These are phyloP conservation scores for Oryza rufipogon DNA, from an alignment of 176 grass and related monocot species.

Conservation along the genomic window DNA sequence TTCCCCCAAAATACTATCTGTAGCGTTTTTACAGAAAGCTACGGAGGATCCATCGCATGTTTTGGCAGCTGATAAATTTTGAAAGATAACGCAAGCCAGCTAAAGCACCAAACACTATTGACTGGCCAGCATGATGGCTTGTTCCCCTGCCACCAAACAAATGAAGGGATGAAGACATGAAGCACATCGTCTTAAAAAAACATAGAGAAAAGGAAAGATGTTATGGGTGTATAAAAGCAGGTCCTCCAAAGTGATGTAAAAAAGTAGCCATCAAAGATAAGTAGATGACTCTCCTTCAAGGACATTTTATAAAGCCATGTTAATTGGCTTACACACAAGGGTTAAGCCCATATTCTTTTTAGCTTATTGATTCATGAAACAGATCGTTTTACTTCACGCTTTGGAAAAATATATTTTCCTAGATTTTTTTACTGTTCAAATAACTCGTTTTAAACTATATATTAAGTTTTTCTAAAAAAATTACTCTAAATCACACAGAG, in stretches of 20 bases:
- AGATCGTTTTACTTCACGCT: too few relatives aligned
- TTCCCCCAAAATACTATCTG: too few relatives aligned
- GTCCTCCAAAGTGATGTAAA: not conserved
- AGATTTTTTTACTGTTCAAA: too few relatives aligned
- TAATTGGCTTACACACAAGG: too few relatives aligned
- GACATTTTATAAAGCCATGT: too few relatives aligned
- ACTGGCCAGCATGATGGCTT: too few relatives aligned
- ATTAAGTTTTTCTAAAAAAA: too few relatives aligned
- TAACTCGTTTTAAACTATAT: too few relatives aligned
- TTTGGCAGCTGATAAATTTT: slow-evolving; percentile 29
- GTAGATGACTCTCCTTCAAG: not conserved
- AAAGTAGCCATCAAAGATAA: not conserved
- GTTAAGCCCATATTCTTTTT: too few relatives aligned
- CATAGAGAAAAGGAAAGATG: not conserved
- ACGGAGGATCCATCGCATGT: slow-evolving; percentile 45
- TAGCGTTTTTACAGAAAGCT: slow-evolving; percentile 17
- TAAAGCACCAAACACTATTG: not conserved
- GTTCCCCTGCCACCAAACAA: not conserved
- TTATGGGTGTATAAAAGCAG: not conserved
- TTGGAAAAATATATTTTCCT: too few relatives aligned
- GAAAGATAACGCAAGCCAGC: not conserved
- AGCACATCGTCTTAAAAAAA: not conserved
- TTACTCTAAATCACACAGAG: too few relatives aligned
- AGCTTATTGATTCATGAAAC: too few relatives aligned
- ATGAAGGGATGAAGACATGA: not conserved